Evolutionary conservation across 805 yeast species (phyloP), one percentile per base, ranked within the genome.

Genomic region (Cyberlindnera xylosilytica): DNA sequence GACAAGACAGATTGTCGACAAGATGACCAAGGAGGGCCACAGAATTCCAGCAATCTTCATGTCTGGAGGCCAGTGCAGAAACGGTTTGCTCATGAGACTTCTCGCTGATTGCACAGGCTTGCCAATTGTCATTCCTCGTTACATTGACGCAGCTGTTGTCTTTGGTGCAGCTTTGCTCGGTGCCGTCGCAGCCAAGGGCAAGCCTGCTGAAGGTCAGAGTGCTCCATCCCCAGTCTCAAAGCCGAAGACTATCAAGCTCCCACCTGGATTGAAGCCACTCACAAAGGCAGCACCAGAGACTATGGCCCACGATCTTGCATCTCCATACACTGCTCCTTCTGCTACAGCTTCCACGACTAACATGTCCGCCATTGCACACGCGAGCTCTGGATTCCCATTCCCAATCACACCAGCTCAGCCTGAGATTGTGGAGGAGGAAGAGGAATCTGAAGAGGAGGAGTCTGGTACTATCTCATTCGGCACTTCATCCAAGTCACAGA

Each of bases 31-130:
- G 42, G 70, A 85, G 3, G 99, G 99, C 1, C 96, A 91, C 66
- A 51, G 69, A 10, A 76, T 93, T 49, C 70, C 74, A 16, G 75
- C 87, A 18, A 80, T 93, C 47, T 93, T 83, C 66, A 81, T 93
- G 81, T 81, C 91, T 47, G 99, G 99, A 43, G 98, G 99, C 26
- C 99, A 93, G 64, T 90, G 97, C 64, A 79, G 97, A 59, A 93
- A 93, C 64, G 85, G 89, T 15, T 69, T 93, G 44, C 73, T 93
- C 47, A 89, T 93, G 82, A 76, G 95, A 66, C 67, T 93, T 46
- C 74, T 93, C 62, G 96, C 97, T 1, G 95, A 91, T 56, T 86
- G 96, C 59, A 88, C 97, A 0, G 95, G 95, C 4, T 71, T 84
- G 66, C 96, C 97, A 15, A 81, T 93, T 45, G 78, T 93, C 37